Percentiles rank a stretch among this genome's conserved stretches.
Evolutionary conservation across 2,329 filamentous ascomycete species (phyloP).

Genomic region (Cercospora sojina): DNA sequence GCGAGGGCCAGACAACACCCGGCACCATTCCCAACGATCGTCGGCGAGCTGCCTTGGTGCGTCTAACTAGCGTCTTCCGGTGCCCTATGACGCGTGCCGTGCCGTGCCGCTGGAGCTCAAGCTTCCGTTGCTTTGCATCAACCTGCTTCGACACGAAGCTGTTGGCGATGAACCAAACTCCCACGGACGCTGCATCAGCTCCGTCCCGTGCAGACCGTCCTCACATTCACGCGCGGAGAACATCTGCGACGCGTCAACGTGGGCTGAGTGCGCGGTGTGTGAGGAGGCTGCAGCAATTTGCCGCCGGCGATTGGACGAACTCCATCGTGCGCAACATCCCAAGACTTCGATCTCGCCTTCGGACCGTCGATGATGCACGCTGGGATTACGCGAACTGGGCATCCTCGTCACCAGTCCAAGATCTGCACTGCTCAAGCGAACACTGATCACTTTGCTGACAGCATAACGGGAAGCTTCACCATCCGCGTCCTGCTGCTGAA

Average conservation of each 20-base stretch:
- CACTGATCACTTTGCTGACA: neutral
- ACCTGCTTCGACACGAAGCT: neutral
- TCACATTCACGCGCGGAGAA: neutral
- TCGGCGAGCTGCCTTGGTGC: neutral
- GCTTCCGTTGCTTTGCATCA: neutral
- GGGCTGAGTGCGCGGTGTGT: constrained; percentile 1
- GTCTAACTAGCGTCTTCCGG: neutral
- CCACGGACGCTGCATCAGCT: neutral
- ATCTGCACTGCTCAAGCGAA: neutral
- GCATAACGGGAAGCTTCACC: neutral
- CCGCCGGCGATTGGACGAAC: constrained; percentile 3
- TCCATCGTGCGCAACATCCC: neutral
- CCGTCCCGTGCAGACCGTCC: neutral
- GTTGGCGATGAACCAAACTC: neutral
- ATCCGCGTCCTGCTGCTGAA: neutral
- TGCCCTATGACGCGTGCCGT: neutral
- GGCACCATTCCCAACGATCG: neutral
- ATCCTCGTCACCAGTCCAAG: neutral
- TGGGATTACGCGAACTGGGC: neutral
- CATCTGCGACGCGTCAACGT: constrained; percentile 9
- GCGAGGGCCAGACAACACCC: neutral
- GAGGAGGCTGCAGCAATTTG: constrained; percentile 11
- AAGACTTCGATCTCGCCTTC: neutral
- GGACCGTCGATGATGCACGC: neutral
- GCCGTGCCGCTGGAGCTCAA: neutral